Base-by-base conservation (phyloP, 2,329 filamentous ascomycete species). In the Verticillium klebahnii region DNA sequence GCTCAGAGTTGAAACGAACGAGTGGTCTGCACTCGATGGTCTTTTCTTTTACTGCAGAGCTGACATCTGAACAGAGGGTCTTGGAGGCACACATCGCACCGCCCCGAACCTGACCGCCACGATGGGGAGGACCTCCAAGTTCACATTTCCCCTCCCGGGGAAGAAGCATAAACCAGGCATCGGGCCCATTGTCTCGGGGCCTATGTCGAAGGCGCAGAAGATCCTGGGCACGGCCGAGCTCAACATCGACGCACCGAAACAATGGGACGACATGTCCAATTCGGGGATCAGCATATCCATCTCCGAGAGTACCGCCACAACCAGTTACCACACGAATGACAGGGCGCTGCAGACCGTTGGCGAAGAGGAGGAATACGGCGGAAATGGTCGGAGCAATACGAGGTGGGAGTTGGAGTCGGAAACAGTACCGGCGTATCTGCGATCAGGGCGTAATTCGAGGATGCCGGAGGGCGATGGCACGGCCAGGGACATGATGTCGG, bases 191-290 rank as follows among this genome's bases (percentile, higher is more conserved):
- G 67, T 72, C 9, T 69, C 73, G n/a, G 72, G 73, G 39, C 75
- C 77, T 2, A 73, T 81, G 66, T 81, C 78, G 62, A 85, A 85
- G 68, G 82, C 79, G 1, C 81, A 83, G 66, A 80, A 78, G 66
- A 76, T 84, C 17, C 69, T 85, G 45, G 82, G 82, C 29, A 77
- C 77, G 5, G 74, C 76, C 31, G 77, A 78, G 6, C 73, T 82
- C 67, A 80, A 73, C 65, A 73, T 78, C 63, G 78, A 80, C 64
- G 70, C 75, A 9, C 66, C 71, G 4, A 65, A 70, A 45, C 65
- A 67, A 50, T 82, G 81, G 79, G 80, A 83, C 59, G 69, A 74
- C 8, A 67, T 67, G 17, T 82, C 80, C 2, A 75, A 70, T 39
- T 74, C 77, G 11, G 76, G 72, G 50, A 80, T 82, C 65, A 81